Base-by-base conservation (phyloP, 1,284 basidiomycete species). In the Moesziomyces sp. region DNA sequence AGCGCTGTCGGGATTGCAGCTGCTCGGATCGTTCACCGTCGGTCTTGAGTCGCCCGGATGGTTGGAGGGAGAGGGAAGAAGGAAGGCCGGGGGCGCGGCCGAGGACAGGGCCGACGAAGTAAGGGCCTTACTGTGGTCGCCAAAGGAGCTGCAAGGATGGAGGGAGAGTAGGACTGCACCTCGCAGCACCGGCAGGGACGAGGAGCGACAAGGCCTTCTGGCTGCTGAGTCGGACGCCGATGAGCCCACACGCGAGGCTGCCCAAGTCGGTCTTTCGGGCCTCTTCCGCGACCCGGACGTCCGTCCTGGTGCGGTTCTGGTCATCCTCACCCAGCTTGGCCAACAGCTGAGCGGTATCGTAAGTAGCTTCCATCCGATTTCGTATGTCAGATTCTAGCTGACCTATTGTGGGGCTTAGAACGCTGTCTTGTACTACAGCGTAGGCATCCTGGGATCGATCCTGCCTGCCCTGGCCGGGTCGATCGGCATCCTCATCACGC, bases 311-410 rank as follows among this genome's bases (percentile, higher is more conserved):
- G 42, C 79, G 9, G 40, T 58, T 16, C 57, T 82, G 19, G 62
- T 83, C 34, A 66, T 70, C 5, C 55, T 82, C 35, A 81, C 81
- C 21, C 81, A 81, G 52, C 58, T 80, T 14, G 79, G 76, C 18
- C 81, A 83, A 54, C 81, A 83, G 50, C 58, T 83, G 5, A 77
- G 73, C 38, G 80, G 81, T 21, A 77, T 83, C 52, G 61, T 64
- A 40, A 64, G 61, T 64, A 34, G 34, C 14, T 26, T 21, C 23
- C 34, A 23, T 38, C 8, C 30, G 30, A 34, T 34, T 11, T 3
- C 30, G 30, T 13, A 13, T 11, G 30, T 11, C 30, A 34, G 13
- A 10, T 13, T 34, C 30, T 34, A 11, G 30, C 30, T 34, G 30
- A 34, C 30, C 10, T 34, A 4, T 11, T 13, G 16, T 21, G 11